These are phyloP conservation scores for Kockovaella imperatae DNA, from an alignment of 768 basidiomycete genomes.

Conservation along the genomic window DNA sequence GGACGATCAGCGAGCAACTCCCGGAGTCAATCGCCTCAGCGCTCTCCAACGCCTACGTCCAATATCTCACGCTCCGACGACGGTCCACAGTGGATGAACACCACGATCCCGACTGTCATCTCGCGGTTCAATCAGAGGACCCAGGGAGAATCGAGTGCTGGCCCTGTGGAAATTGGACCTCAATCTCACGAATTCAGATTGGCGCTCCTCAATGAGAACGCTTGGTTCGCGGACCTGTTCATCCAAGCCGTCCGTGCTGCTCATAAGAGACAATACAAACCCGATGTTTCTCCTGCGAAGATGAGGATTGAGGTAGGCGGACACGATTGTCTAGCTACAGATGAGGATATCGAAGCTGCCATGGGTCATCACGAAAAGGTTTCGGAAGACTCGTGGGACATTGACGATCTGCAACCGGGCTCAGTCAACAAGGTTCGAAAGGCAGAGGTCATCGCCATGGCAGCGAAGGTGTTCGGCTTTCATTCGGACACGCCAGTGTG, in stretches of 20 bases:
- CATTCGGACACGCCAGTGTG: slow-evolving; percentile 32
- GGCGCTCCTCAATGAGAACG: slow-evolving; percentile 37
- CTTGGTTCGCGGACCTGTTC: slow-evolving; percentile 30
- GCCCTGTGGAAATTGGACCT: too few species aligned
- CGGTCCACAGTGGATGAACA: too few species aligned
- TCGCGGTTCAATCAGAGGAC: neutral
- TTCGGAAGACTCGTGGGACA: slow-evolving; percentile 3
- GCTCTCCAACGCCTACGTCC: too few species aligned
- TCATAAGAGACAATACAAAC: slow-evolving; percentile 12
- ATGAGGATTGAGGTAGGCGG: slow-evolving; percentile 35
- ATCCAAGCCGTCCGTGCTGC: slow-evolving; percentile 16
- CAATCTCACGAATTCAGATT: slow-evolving; percentile 39
- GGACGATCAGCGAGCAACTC: too few species aligned
- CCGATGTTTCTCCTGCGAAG: slow-evolving; percentile 9
- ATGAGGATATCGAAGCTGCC: slow-evolving; percentile 19
- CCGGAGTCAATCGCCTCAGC: too few species aligned
- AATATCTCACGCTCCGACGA: too few species aligned
- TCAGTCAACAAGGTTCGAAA: slow-evolving; percentile 13
- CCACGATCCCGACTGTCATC: too few species aligned
- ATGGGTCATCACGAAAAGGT: neutral
- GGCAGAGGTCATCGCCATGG: slow-evolving; percentile 23
- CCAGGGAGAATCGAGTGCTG: neutral
- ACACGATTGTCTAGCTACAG: slow-evolving; percentile 24
- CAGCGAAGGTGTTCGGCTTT: slow-evolving; percentile 36
- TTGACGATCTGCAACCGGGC: slow-evolving; percentile 11